Evolutionary conservation across 306 rosid species (phyloP).

Genomic region (Datisca glomerata): DNA sequence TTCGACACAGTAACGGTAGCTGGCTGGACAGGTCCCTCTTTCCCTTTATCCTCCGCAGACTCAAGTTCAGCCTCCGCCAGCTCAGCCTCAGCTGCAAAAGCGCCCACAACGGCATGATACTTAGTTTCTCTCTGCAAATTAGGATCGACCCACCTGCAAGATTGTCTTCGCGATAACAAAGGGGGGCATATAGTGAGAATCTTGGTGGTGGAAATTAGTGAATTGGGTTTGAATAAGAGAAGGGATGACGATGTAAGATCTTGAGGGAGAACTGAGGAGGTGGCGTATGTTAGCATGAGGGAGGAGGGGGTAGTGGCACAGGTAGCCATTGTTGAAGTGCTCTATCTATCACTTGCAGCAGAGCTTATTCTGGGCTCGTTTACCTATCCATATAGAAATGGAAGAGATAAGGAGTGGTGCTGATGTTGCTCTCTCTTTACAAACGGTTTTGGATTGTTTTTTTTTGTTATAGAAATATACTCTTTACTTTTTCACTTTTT

Average conservation of each 20-base stretch:
- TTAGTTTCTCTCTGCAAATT: conserved; percentile 14
- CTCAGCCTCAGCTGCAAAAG: conserved; percentile 52
- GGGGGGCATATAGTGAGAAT: conserved; percentile 25
- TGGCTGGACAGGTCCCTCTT: conserved; percentile 17
- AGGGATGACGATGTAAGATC: conserved; percentile 43
- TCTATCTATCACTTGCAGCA: background rate
- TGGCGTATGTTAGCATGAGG: conserved; percentile 38
- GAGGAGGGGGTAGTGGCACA: conserved; percentile 36
- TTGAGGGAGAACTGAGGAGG: conserved; percentile 31
- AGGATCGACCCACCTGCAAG: conserved; percentile 17
- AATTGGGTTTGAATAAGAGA: conserved; percentile 35
- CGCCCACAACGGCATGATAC: conserved; percentile 25
- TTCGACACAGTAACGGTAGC: conserved; percentile 20
- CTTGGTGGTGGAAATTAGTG: conserved; percentile 21
- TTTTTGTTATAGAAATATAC: too few species aligned
- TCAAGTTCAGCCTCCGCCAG: conserved; percentile 25
- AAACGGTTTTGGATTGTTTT: too few species aligned
- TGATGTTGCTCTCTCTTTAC: background rate
- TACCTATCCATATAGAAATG: conserved; percentile 4
- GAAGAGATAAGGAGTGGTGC: conserved; percentile 8
- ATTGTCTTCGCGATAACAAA: conserved; percentile 18
- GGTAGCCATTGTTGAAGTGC: conserved; percentile 40
- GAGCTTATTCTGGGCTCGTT: background rate
- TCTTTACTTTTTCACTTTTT: too few species aligned
- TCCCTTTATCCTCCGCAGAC: conserved; percentile 12